Conservation (phyloP, 257 asterid genomes). For the Haberlea rhodopensis region DNA sequence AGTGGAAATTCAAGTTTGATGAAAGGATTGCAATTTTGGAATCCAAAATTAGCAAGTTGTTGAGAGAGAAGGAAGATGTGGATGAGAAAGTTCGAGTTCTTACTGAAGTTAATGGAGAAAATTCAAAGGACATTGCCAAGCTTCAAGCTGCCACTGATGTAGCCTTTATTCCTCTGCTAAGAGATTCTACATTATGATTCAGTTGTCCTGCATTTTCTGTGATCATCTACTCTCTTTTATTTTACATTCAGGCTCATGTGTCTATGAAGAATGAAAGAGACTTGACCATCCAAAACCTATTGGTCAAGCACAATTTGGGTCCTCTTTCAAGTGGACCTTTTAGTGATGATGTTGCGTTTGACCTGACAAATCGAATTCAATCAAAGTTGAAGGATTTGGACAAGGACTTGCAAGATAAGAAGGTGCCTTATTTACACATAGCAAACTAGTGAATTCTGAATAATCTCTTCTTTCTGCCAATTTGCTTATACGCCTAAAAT, state of each 20-base stretch:
- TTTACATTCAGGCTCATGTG: constrained; percentile 52
- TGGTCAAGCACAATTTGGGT: constrained; percentile 71
- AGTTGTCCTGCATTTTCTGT: constrained; percentile 21
- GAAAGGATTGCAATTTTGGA: constrained; percentile 61
- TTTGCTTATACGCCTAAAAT: too few species aligned
- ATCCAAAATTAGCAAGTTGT: constrained; percentile 54
- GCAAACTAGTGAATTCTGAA: constrained; percentile 1
- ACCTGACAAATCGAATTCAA: constrained; percentile 57
- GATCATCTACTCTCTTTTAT: constrained; percentile 24
- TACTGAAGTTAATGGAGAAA: constrained; percentile 33
- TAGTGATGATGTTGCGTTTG: constrained; percentile 68
- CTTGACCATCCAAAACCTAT: constrained; percentile 45
- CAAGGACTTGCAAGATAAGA: constrained; percentile 66
- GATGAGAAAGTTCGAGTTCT: constrained; percentile 47
- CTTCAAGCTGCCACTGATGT: constrained; percentile 77
- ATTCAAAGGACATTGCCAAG: constrained; percentile 54
- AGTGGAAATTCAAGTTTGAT: constrained; percentile 89
- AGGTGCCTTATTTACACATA: constrained; percentile 45
- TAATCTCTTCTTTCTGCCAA: too few species aligned
- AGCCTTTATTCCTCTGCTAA: constrained; percentile 31
- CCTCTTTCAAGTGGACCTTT: constrained; percentile 54
- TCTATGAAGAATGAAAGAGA: constrained; percentile 74
- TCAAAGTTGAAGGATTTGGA: constrained; percentile 52
- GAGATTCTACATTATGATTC: constrained; percentile 24
- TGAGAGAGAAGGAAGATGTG: constrained; percentile 65